These are phyloP conservation scores for Cunninghamia lanceolata DNA, from an alignment of 75 land plant species.

Conservation along the genomic window DNA sequence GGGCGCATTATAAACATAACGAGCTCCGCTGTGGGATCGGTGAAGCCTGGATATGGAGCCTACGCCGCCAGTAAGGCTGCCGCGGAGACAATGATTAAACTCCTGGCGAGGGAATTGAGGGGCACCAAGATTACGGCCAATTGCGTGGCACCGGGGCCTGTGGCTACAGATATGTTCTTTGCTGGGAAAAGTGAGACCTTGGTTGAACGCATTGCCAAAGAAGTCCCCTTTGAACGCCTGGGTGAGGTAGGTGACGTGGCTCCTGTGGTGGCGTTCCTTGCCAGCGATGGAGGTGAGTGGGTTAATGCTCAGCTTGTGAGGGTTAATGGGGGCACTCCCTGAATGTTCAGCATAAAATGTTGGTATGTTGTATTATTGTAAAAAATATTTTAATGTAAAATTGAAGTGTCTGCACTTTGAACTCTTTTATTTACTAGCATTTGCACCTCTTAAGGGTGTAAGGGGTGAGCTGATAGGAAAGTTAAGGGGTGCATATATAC, in stretches of 20 bases:
- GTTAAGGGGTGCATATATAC: too few relatives aligned
- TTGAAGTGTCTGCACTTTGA: too few relatives aligned
- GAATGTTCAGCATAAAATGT: too few relatives aligned
- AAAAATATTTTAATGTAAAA: too few relatives aligned
- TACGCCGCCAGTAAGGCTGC: slow-evolving; percentile 56
- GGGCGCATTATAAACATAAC: slow-evolving; percentile 39
- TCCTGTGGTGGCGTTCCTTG: slow-evolving; percentile 35
- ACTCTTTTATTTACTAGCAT: too few relatives aligned
- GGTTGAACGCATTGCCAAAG: slow-evolving; percentile 11
- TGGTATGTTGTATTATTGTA: too few relatives aligned
- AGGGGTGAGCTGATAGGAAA: too few relatives aligned
- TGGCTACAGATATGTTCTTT: slow-evolving; percentile 54
- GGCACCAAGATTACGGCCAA: slow-evolving; percentile 56
- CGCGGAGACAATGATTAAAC: slow-evolving; percentile 46
- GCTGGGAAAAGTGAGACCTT: slow-evolving; percentile 29
- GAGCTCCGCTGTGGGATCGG: slow-evolving; percentile 16
- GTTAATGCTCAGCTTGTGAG: slow-evolving; percentile 58
- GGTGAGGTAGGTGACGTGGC: slow-evolving; percentile 45
- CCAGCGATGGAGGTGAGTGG: slow-evolving; percentile 51
- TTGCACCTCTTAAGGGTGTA: too few relatives aligned
- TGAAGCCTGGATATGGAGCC: slow-evolving; percentile 31
- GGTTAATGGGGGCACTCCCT: slow-evolving; percentile 54
- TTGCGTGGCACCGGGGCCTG: slow-evolving; percentile 56
- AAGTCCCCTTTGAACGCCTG: slow-evolving; percentile 28
- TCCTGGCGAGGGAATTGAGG: slow-evolving; percentile 48